Percentiles rank a stretch among this genome's conserved stretches.
Evolutionary conservation across 192 early-diverging fungal species (phyloP).

Genomic region (Coemansia sp.): DNA sequence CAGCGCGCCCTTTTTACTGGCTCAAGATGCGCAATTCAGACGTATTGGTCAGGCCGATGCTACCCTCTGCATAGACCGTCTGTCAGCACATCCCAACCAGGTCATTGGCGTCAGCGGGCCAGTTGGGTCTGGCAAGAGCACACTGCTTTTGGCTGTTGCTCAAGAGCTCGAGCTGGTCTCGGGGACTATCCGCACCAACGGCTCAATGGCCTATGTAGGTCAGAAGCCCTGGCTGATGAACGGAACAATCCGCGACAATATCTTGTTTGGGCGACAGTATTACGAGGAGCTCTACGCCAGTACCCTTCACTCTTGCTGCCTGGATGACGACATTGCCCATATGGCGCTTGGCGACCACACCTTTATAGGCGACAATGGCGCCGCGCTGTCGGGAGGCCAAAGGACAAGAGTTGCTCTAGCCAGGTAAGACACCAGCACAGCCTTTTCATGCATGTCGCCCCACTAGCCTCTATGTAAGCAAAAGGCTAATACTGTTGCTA

Average conservation of each 20-base stretch:
- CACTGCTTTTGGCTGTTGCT: constrained; percentile 69
- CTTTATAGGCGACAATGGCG: constrained; percentile 44
- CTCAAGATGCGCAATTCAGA: constrained; percentile 4
- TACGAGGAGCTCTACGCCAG: constrained; percentile 56
- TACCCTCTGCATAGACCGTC: not conserved
- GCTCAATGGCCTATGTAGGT: constrained; percentile 29
- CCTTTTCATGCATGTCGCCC: not conserved
- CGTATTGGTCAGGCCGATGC: not conserved
- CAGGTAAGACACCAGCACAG: constrained; percentile 11
- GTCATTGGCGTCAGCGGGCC: constrained; percentile 73
- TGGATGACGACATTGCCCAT: constrained; percentile 57
- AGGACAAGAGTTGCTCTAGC: constrained; percentile 62
- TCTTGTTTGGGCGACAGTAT: constrained; percentile 62
- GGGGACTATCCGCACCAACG: not conserved
- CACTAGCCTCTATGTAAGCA: not conserved
- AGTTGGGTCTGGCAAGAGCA: constrained; percentile 82
- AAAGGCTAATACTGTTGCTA: not conserved
- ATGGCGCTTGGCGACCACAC: constrained; percentile 63
- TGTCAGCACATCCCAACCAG: constrained; percentile 35
- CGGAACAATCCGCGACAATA: constrained; percentile 69
- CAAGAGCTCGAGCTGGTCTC: constrained; percentile 60
- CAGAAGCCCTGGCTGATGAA: constrained; percentile 65
- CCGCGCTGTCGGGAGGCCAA: constrained; percentile 51
- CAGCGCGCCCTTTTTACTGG: not conserved
- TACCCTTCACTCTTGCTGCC: constrained; percentile 59